Conservation (phyloP, 495 filamentous ascomycete genomes). For the Pseudomonodictys pantanalensis region DNA sequence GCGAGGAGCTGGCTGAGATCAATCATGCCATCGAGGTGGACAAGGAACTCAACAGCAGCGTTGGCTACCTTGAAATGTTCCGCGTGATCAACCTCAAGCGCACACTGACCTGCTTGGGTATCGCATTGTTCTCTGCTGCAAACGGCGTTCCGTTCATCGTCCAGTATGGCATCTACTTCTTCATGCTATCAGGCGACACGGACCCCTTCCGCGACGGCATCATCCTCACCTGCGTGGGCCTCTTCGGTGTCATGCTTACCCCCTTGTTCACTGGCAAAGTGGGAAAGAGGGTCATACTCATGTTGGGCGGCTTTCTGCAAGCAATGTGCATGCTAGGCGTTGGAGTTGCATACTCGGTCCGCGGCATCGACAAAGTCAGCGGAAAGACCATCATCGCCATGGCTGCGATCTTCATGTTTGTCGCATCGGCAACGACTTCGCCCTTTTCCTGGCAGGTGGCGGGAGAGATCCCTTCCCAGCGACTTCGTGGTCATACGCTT, state of each 20-base stretch:
- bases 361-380: neutral
- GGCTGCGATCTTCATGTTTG: neutral
- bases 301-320: neutral
- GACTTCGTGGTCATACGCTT: neutral
- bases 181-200: neutral
- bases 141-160: conserved; percentile 2
- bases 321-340: neutral
- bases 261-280: conserved; percentile 1
- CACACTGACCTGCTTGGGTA: neutral
- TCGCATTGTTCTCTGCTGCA: neutral
- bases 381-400: neutral
- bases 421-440: neutral
- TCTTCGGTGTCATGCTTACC: neutral
- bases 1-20: conserved; percentile 10
- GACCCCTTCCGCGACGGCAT: neutral
- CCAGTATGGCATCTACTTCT: conserved; percentile 4
- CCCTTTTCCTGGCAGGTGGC: neutral
- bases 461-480: neutral
- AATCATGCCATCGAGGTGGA: conserved; percentile 9
- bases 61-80: conserved; percentile 24
- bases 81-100: conserved; percentile 9
- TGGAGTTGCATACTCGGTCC: neutral
- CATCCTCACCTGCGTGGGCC: neutral
- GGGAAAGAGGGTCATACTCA: neutral
- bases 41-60: conserved; percentile 2